phyloP scores from a whole-genome alignment of 1,139 yeast species.

The Yamadazyma conglobata region DNA sequence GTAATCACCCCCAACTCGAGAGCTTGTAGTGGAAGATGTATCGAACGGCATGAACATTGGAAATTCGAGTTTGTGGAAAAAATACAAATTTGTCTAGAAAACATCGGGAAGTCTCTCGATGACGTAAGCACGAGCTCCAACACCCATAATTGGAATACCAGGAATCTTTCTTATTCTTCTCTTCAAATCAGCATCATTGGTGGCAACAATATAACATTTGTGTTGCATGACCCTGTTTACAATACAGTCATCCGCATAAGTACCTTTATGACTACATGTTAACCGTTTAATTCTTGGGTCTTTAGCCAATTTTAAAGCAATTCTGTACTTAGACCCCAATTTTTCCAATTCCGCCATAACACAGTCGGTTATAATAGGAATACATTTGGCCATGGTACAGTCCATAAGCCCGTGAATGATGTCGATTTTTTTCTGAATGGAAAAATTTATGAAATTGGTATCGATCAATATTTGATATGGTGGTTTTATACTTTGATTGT shows the following conservation, averaged over 20 bases:
- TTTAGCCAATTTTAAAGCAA: conserved; percentile 86
- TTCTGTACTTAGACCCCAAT: conserved; percentile 89
- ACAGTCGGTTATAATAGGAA: conserved; percentile 94
- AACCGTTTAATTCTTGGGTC: conserved; percentile 89
- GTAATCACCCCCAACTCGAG: neutral
- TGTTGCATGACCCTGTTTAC: conserved; percentile 93
- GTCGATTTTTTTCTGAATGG: conserved; percentile 92
- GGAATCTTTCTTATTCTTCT: conserved; percentile 93
- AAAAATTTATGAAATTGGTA: conserved; percentile 94
- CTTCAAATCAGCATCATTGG: conserved; percentile 97
- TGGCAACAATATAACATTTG: conserved; percentile 94
- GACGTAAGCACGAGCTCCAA: conserved; percentile 88
- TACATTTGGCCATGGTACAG: conserved; percentile 87
- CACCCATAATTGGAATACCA: conserved; percentile 95
- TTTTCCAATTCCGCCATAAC: conserved; percentile 97
- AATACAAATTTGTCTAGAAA: too few relatives aligned
- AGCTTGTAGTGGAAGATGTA: too few relatives aligned
- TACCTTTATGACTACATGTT: conserved; percentile 89
- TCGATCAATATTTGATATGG: conserved; percentile 95
- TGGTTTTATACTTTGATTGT: conserved; percentile 89
- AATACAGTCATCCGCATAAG: conserved; percentile 96
- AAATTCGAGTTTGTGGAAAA: too few relatives aligned
- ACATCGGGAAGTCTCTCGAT: conserved; percentile 95
- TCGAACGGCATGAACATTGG: too few relatives aligned
- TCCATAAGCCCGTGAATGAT: conserved; percentile 96